These are phyloP conservation scores for Incumbomyces delicatus DNA, from an alignment of 2,329 filamentous ascomycete genomes.

Conservation along the genomic window DNA sequence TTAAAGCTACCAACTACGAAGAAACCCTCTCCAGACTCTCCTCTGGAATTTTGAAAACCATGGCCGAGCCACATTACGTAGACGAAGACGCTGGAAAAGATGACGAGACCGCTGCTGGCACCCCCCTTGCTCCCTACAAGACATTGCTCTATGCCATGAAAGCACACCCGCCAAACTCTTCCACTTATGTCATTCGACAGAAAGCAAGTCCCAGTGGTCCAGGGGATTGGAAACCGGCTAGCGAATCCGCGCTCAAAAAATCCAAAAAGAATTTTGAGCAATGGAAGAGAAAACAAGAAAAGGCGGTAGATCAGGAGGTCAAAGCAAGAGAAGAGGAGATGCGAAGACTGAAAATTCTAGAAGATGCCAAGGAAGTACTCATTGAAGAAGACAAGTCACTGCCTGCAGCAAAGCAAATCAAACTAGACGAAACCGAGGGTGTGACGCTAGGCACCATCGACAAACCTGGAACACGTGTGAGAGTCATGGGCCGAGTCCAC, in stretches of 20 bases:
- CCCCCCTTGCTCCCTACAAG: slow-evolving; percentile 69
- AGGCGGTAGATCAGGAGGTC: slow-evolving; percentile 62
- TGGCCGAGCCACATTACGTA: slow-evolving; percentile 54
- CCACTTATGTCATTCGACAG: slow-evolving; percentile 59
- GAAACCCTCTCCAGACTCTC: no score
- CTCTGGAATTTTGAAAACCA: slow-evolving; percentile 10
- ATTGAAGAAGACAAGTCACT: slow-evolving; percentile 61
- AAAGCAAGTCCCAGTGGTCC: slow-evolving; percentile 55
- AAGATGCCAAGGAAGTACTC: slow-evolving; percentile 72
- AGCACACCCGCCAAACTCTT: slow-evolving; percentile 52
- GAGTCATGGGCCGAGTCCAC: slow-evolving; percentile 74
- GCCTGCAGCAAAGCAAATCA: slow-evolving; percentile 64
- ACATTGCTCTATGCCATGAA: slow-evolving; percentile 68
- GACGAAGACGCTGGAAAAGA: slow-evolving; percentile 73
- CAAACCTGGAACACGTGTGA: slow-evolving; percentile 61
- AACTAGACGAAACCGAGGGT: slow-evolving; percentile 59
- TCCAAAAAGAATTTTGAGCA: slow-evolving; percentile 62
- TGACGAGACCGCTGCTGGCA: slow-evolving; percentile 55
- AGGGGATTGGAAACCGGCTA: slow-evolving; percentile 67
- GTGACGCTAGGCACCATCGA: slow-evolving; percentile 47
- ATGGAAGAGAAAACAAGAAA: slow-evolving; percentile 75
- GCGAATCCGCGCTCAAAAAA: slow-evolving; percentile 81
- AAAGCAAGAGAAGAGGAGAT: slow-evolving; percentile 64
- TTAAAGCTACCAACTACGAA: no score
- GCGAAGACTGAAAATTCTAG: slow-evolving; percentile 60